Evolutionary conservation across 768 basidiomycete genomes (phyloP).

Genomic region (Leucocoprinus birnbaumii): DNA sequence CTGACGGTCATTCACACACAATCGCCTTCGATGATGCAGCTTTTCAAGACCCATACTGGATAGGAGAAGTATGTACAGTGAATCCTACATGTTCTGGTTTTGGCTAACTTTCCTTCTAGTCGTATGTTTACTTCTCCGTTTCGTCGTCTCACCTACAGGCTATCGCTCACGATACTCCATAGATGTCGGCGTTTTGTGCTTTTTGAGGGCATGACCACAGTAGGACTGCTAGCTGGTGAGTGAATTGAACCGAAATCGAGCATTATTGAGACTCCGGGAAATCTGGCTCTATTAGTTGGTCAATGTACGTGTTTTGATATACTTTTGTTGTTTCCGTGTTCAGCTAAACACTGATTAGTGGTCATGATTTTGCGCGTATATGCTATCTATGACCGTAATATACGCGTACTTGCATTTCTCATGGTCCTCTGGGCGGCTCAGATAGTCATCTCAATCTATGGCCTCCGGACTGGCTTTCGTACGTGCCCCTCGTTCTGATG

Average conservation of each 20-base stretch:
- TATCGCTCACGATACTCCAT: not conserved
- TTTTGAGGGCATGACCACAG: constrained; percentile 27
- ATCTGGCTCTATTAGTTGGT: too few species aligned
- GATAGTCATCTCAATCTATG: constrained; percentile 21
- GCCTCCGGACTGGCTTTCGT: constrained; percentile 24
- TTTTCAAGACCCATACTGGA: constrained; percentile 22
- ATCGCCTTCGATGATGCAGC: constrained; percentile 12
- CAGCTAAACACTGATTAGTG: constrained; percentile 13
- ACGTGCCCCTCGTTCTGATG: constrained; percentile 1
- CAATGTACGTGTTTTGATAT: constrained; percentile 12
- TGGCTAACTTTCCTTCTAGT: not conserved
- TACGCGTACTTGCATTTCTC: constrained; percentile 17
- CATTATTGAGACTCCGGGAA: not conserved
- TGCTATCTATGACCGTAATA: constrained; percentile 23
- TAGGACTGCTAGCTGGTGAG: constrained; percentile 19
- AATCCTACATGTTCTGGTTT: not conserved
- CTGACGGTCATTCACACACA: not conserved
- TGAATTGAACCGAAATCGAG: not conserved
- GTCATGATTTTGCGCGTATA: constrained; percentile 30
- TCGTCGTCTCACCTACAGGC: not conserved
- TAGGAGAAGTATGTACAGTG: constrained; percentile 14
- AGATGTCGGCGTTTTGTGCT: constrained; percentile 23
- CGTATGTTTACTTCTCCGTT: not conserved
- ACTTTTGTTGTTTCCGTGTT: not conserved
- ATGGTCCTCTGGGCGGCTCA: constrained; percentile 22